phyloP scores from a whole-genome alignment of 768 basidiomycete genomes.

The Astraeus odoratus region DNA sequence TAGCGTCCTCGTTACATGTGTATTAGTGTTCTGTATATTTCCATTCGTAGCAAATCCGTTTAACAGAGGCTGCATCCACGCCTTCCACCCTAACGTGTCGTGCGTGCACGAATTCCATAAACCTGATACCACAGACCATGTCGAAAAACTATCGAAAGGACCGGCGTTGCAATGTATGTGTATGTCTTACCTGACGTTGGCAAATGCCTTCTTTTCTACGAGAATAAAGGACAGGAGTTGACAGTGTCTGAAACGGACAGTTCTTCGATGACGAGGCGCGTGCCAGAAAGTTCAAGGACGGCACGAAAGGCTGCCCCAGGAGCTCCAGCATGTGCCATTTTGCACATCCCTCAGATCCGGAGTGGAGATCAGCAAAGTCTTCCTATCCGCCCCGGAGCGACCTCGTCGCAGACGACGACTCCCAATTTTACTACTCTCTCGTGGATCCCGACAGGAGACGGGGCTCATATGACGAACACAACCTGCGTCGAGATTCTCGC shows the following conservation, averaged over 20 bases:
- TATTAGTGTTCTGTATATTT: no score
- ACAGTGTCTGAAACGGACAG: slow-evolving; percentile 7
- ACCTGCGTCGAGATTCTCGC: slow-evolving; percentile 9
- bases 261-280: slow-evolving; percentile 24
- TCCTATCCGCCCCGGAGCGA: slow-evolving; percentile 21
- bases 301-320: slow-evolving; percentile 16
- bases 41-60: slow-evolving; percentile 14
- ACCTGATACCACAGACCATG: no score
- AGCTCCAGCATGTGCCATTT: slow-evolving; percentile 20
- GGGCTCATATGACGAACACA: not conserved
- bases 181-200: not conserved
- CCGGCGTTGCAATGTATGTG: slow-evolving; percentile 27
- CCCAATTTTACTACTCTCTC: slow-evolving; percentile 18
- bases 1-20: not conserved
- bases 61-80: not conserved
- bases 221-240: slow-evolving; percentile 4
- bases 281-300: slow-evolving; percentile 16
- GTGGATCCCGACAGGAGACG: not conserved
- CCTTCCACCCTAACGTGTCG: no score
- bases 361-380: slow-evolving; percentile 24
- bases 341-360: slow-evolving; percentile 26
- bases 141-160: slow-evolving; percentile 9
- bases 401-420: slow-evolving; percentile 14
- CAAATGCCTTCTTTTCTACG: not conserved
- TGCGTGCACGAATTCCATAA: no score